Evolutionary conservation across 2,329 filamentous ascomycete species (phyloP), one percentile per base, ranked within the genome.

Genomic region (Aureobasidium lini): DNA sequence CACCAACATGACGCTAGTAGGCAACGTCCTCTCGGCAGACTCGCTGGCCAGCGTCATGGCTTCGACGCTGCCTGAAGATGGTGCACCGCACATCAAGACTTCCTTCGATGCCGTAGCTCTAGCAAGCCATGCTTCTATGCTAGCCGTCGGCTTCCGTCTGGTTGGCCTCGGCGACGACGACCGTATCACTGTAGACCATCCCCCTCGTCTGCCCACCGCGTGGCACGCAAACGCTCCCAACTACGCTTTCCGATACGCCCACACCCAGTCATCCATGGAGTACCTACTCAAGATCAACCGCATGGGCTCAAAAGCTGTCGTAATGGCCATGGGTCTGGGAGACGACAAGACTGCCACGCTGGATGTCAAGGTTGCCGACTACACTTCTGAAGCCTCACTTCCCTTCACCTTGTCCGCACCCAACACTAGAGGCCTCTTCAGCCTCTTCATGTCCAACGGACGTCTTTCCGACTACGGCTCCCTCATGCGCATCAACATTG

Each of bases 91-190:
- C 64, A 66, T 92, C 32, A 85, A 85, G 65, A 86, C 82, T 60
- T 82, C 87, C 0, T 90, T 88, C 71, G 92, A 97, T 75, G 90
- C 88, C 49, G 78, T 96, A 62, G 90, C 90, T 15, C 81, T 97
- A 28, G 86, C 95, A 63, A 79, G 86, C 18, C 93, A 99, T 72
- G 88, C 90, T 3, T 90, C 86, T 67, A 89, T 97, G 85, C 72
- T 83, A 28, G 85, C 86, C 8, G 84, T 93, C 2, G 89, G 85
- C 63, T 97, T 96, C 71, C 82, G 86, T 57, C 79, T 97, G 3
- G 75, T 90, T 16, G 92, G 92, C 1, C 85, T 96, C n/a, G 82
- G 87, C 49, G 90, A 97, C 73, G 90, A 93, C 57, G 84, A 91
- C 69, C 83, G 79, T 49, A 83, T 89, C 64, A 69, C 71, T 50